Evolutionary conservation across 257 asterid genomes (phyloP), one percentile per base, ranked within the genome.

Genomic region (Thymus quinquecostatus): DNA sequence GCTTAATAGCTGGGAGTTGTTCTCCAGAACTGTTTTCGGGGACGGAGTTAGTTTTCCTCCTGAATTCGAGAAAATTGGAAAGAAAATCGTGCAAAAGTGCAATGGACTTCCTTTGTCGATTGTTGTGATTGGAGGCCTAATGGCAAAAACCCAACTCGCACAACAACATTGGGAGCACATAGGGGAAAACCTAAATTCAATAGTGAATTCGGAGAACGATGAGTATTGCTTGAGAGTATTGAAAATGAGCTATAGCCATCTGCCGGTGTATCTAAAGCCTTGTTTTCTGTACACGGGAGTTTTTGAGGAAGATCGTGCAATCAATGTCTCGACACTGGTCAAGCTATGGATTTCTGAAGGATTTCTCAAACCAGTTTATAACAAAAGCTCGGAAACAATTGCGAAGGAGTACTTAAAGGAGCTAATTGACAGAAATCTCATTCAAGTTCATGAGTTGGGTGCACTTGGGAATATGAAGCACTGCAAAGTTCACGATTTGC

Each of bases 321-420:
- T 65, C 45, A 21, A n/a, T 9, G 74, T 65, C 34, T 58, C 81
- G 0, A 3, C 7, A 1, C 60, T 77, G 36, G 65, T 49, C 33
- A 64, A 41, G 12, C 47, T 55, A 41, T 70, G 76, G 80, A 58
- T 76, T 27, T 67, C 68, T 1, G 81, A 77, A 58, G 77, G 73
- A 13, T 69, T 76, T 33, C 0, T 76, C 6, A 69, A 58, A n/a
- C 76, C 76, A 49, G 10, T 8, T 2, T 5, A 3, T 13, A 36
- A 27, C 0, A 60, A 55, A 55, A 54, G 56, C 8, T 63, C 68
- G 53, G 79, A 75, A 63, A 66, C 55, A 43, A 41, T 54, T 33
- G 75, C 61, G 3, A 9, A 34, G 10, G 38, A 64, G 8, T 70
- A 64, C 53, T 8, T 70, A 6, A 56, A 4, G 3, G 64, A 64